Percentiles rank a stretch among this genome's conserved stretches.
Conservation (phyloP, 352 stramenopile genomes). For the Elongisporangium senticosum region DNA sequence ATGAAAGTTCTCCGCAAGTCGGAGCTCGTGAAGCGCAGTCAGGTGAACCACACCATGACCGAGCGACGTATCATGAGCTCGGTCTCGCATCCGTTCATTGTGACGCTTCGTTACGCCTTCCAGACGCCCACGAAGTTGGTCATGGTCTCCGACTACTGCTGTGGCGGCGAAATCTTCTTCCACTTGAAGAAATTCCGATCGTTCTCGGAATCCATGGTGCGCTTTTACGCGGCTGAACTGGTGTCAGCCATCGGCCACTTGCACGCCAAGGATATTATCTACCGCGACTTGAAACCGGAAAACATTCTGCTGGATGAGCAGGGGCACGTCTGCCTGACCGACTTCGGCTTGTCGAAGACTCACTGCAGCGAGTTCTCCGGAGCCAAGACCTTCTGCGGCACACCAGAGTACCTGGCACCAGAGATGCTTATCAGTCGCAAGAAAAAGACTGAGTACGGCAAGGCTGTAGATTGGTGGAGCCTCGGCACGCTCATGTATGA, state of each 20-base stretch:
- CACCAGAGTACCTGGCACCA: constrained; percentile 82
- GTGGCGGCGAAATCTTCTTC: constrained; percentile 90
- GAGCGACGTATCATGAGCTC: constrained; percentile 87
- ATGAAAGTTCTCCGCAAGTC: constrained; percentile 88
- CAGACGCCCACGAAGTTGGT: constrained; percentile 89
- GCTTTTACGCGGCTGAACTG: constrained; percentile 94
- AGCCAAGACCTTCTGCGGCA: constrained; percentile 86
- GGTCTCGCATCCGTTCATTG: constrained; percentile 95
- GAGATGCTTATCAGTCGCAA: constrained; percentile 89
- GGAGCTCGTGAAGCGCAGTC: constrained; percentile 84
- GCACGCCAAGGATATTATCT: constrained; percentile 90
- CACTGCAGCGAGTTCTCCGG: constrained; percentile 70
- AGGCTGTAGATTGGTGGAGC: constrained; percentile 92
- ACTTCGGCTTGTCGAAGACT: constrained; percentile 92
- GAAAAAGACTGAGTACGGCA: constrained; percentile 88
- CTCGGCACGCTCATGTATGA: constrained; percentile 93
- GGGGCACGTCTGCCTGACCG: constrained; percentile 89
- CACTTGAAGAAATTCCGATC: constrained; percentile 89
- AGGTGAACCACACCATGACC: constrained; percentile 87
- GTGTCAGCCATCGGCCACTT: constrained; percentile 83
- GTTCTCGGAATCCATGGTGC: constrained; percentile 86
- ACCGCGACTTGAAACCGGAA: constrained; percentile 91
- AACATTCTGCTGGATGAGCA: constrained; percentile 92
- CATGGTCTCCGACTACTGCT: constrained; percentile 90
- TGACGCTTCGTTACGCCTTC: constrained; percentile 91